A percentile compares a stretch with the other conserved stretches of the same genome.
Conservation (phyloP, 1,284 basidiomycete species). For the Cerioporus squamosus region DNA sequence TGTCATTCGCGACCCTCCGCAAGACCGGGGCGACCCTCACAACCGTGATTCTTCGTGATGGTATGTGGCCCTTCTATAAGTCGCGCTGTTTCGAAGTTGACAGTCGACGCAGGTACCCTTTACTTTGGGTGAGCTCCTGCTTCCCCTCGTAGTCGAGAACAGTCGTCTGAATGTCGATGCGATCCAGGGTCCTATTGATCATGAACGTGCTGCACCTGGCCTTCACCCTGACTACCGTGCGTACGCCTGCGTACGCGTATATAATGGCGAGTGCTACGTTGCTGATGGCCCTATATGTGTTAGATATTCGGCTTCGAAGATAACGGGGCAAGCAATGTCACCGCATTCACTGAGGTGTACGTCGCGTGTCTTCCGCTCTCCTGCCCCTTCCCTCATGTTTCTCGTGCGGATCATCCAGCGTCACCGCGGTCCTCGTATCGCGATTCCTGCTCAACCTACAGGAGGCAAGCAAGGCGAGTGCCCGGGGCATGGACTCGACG, state of each 20-base stretch:
- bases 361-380: not conserved
- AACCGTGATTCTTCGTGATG: not conserved
- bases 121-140: not conserved
- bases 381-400: not conserved
- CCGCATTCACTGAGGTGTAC: not conserved
- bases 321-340: not conserved
- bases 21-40: not conserved
- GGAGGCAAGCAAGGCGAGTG: not conserved
- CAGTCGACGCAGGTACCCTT: not conserved
- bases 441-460: not conserved
- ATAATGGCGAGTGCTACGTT: not conserved
- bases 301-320: not conserved
- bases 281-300: not conserved
- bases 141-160: not conserved
- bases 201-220: not conserved
- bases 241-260: not conserved
- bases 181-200: not conserved
- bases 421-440: not conserved
- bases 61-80: not conserved
- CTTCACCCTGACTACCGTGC: not conserved
- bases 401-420: not conserved
- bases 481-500: not conserved
- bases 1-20: not conserved
- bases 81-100: not conserved
- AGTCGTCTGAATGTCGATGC: not conserved